Evolutionary conservation across 2,329 filamentous ascomycete species (phyloP), one percentile per base, ranked within the genome.

Genomic region (Canariomyces notabilis): DNA sequence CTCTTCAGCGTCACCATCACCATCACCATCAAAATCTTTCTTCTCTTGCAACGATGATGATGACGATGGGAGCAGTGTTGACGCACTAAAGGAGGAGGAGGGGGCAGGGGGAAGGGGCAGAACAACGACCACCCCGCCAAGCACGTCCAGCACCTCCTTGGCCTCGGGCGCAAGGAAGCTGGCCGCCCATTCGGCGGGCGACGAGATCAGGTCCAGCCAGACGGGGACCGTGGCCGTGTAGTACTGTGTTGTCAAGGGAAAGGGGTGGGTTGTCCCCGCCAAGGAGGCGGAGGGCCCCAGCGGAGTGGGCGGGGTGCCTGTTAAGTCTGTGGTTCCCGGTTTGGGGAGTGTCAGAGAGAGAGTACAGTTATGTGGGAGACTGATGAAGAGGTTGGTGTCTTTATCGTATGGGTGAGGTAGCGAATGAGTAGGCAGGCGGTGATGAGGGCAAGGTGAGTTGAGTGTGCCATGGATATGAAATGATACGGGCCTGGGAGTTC

Each of bases 121-220:
- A 15, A 76, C 72, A 6, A 79, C 64, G 2, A 85, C 63, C n/a
- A 85, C 59, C 0, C 74, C 80, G 15, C 80, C 82, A 7, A 86
- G 66, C 1, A 76, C 81, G 0, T 65, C 65, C 2, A 84, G 72
- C 0, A 86, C 82, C 60, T 84, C 81, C 45, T 67, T 68, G 0
- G 82, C 82, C 58, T 84, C 82, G 0, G 72, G 63, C 0, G 75
- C 73, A 1, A 83, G 70, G 55, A 85, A 85, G 0, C 76, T 74
- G 2, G 61, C 61, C 0, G 77, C 68, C 82, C 82, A 85, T 29
- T 77, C 73, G 2, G 59, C 44, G 0, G 75, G 70, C 4, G 69
- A 65, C 5, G 68, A 57, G 48, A 82, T 70, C 37, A 82, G 69
- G 58, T 86, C 82, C n/a, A 85, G 70, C 82, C 82, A 86, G 54